These are phyloP conservation scores for Calonectria honghensis DNA, from an alignment of 2,329 filamentous ascomycete species.

Conservation along the genomic window DNA sequence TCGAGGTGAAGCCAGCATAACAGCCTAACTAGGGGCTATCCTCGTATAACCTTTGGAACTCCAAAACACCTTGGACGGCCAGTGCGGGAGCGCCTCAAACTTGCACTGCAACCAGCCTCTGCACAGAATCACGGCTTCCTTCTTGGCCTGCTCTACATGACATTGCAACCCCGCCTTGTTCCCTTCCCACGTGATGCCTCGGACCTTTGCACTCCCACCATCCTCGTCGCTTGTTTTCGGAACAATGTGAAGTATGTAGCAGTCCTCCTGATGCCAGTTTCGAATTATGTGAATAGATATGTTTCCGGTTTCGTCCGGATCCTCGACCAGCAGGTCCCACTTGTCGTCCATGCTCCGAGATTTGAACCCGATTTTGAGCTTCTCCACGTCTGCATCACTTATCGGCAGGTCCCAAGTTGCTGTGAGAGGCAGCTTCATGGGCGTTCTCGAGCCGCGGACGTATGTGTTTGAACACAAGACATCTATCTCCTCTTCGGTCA, in stretches of 20 bases:
- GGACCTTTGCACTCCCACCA: conserved; percentile 22
- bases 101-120: conserved; percentile 13
- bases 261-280: conserved; percentile 23
- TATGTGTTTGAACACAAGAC: too few relatives aligned
- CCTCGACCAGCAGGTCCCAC: conserved; percentile 30
- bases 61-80: conserved; percentile 26
- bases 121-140: conserved; percentile 34
- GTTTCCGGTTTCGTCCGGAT: conserved; percentile 30
- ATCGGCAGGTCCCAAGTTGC: conserved; percentile 31
- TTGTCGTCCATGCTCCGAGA: conserved; percentile 28
- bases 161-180: conserved; percentile 33
- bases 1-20: too few relatives aligned
- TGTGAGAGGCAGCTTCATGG: too few relatives aligned
- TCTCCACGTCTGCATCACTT: conserved; percentile 29
- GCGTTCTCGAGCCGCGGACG: too few relatives aligned
- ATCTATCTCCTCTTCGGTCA: too few relatives aligned
- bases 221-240: conserved; percentile 7
- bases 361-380: conserved; percentile 28
- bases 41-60: conserved; percentile 24
- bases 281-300: conserved; percentile 32
- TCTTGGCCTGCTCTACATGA: conserved; percentile 32
- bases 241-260: conserved; percentile 32
- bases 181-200: conserved; percentile 31
- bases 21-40: not conserved
- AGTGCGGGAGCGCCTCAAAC: conserved; percentile 33